These are phyloP conservation scores for Ceratocystis colombiana DNA, from an alignment of 2,329 filamentous ascomycete genomes.

Conservation along the genomic window DNA sequence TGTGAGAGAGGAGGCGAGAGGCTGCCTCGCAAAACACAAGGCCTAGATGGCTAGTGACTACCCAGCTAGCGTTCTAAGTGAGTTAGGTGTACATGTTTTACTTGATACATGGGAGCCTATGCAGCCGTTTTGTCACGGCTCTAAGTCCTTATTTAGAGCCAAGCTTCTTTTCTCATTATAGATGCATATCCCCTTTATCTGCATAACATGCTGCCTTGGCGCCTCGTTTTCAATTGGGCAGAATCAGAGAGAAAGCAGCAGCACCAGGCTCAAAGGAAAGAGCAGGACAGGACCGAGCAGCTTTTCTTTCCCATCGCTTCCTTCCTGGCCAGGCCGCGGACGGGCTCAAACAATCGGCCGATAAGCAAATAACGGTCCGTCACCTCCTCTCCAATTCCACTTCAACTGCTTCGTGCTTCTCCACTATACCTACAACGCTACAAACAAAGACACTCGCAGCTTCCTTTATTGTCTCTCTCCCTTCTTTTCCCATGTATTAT, in stretches of 20 bases:
- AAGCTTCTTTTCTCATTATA: not conserved
- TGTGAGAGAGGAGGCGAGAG: not conserved
- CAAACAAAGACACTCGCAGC: not conserved
- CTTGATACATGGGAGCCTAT: too few relatives aligned
- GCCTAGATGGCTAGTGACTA: too few relatives aligned
- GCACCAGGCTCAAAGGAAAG: not conserved
- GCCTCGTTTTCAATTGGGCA: not conserved
- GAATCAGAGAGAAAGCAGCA: not conserved
- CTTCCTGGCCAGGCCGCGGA: not conserved
- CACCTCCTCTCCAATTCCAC: not conserved
- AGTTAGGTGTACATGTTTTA: too few relatives aligned
- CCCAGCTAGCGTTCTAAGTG: too few relatives aligned
- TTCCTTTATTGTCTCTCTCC: constrained; percentile 15
- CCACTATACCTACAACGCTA: not conserved
- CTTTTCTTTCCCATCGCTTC: not conserved
- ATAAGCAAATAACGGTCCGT: not conserved
- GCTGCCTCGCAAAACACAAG: too few relatives aligned
- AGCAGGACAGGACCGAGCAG: too few relatives aligned
- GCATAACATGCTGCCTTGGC: not conserved
- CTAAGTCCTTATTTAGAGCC: too few relatives aligned
- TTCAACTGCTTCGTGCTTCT: constrained; percentile 20
- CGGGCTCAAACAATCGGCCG: not conserved
- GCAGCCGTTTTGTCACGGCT: too few relatives aligned
- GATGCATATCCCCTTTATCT: not conserved
- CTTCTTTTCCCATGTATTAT: constrained; percentile 1